Evolutionary conservation across 768 basidiomycete genomes (phyloP), one percentile per base, ranked within the genome.

Genomic region (Termitomyces sp.): DNA sequence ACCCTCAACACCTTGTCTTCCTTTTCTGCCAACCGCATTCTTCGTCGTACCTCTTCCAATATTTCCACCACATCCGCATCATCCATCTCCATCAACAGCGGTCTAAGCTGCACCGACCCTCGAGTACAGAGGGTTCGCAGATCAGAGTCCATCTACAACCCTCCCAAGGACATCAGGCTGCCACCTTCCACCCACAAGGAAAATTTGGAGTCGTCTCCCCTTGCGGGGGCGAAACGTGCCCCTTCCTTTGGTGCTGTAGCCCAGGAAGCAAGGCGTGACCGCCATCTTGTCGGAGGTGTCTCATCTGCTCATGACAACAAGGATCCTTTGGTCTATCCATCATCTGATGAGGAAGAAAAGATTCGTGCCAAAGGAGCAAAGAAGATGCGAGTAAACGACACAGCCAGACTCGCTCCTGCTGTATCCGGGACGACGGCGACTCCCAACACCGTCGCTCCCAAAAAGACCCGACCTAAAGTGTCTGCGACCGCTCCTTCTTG

Each of bases 341-440:
- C 89, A 12, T 87, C 86, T 19, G 89, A 91, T 64, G 89, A 90
- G 61, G 89, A 90, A 65, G 88, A 91, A 72, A 85, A 84, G 68
- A 63, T 77, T 23, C 80, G 87, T 37, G 78, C 75, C 40, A 76
- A 75, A 60, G 77, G 75, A 35, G 84, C 77, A 23, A 91, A 90
- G 80, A 89, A 86, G 71, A 72, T 77, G 48, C 77, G 82, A 53
- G 73, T 68, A 23, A 72, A 69, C 65, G 65, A 66, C 9, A 57
- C 53, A 11, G 48, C 56, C 1, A 62, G 59, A 14, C 46, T 58
- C 8, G 54, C 53, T 38, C 40, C 64, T 63, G 56, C 73, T 63
- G 54, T 37, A n/a, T n/a, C n/a, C n/a, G n/a, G n/a, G n/a, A n/a
- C n/a, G n/a, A n/a, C n/a, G n/a, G n/a, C n/a, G n/a, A n/a, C 54